A percentile compares a stretch with the other conserved stretches of the same genome.
Evolutionary conservation across 1,284 basidiomycete genomes (phyloP).

Genomic region (Cryptococcus amylolentus): DNA sequence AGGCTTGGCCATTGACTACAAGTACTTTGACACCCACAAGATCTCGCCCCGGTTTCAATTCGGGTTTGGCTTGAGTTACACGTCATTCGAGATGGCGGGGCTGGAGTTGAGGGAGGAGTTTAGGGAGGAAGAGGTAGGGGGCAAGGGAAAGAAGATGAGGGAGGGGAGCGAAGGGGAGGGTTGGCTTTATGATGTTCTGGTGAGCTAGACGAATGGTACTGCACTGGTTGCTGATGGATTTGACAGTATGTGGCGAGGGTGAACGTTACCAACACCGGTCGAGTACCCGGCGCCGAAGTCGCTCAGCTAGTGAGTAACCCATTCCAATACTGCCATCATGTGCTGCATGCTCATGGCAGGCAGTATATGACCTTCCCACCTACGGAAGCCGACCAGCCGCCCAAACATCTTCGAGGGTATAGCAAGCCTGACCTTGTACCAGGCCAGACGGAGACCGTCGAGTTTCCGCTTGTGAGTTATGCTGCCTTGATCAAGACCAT

Average conservation of each 20-base stretch:
- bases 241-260: constrained; percentile 18
- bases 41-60: constrained; percentile 49
- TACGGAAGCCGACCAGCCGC: constrained; percentile 44
- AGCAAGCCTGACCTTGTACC: constrained; percentile 41
- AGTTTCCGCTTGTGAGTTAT: constrained; percentile 43
- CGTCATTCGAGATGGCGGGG: constrained; percentile 43
- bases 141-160: constrained; percentile 49
- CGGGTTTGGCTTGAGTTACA: constrained; percentile 48
- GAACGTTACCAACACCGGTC: constrained; percentile 49
- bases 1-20: constrained; percentile 46
- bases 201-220: constrained; percentile 3
- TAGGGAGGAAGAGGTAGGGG: constrained; percentile 11
- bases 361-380: constrained; percentile 50
- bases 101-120: constrained; percentile 29
- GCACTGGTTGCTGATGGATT: constrained; percentile 20
- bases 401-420: constrained; percentile 46
- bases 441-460: constrained; percentile 34
- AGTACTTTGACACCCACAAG: constrained; percentile 47
- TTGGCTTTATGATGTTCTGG: constrained; percentile 45
- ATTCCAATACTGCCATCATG: too few species aligned
- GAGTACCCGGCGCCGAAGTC: constrained; percentile 46
- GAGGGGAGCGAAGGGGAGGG: constrained; percentile 41
- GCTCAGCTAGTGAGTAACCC: constrained; percentile 35
- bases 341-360: too few species aligned
- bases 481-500: too few species aligned